Base-by-base conservation (phyloP, 495 filamentous ascomycete genomes). In the Podospora sp. region DNA sequence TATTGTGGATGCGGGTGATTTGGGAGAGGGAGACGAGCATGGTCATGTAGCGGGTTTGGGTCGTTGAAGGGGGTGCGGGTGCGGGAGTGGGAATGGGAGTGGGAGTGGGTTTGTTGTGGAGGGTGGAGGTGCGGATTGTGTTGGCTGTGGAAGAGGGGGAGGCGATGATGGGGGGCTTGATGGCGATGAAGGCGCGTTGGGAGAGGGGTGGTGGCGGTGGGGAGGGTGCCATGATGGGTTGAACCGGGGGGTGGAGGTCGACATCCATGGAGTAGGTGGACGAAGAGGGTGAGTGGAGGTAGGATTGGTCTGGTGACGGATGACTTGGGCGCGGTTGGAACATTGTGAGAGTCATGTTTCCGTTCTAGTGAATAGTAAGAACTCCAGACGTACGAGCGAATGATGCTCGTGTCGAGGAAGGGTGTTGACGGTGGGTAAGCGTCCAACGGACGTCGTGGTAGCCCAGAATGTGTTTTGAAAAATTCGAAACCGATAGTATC, bases 21-120 rank as follows among this genome's bases (percentile, higher is more conserved):
- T 66, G 70, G 68, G 80, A 77, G 8, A 77, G 73, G 0, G 72
- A 71, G 29, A 81, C 72, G 16, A 78, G 76, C 78, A 81, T 80
- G 12, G 61, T 51, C 69, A 80, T 77, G 69, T 81, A 81, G 0
- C 65, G 74, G 8, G 76, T 77, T 35, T 79, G 73, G 0, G 68
- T 24, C 21, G 64, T 33, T 50, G 53, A 65, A 52, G 35, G 24
- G 36, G n/a, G n/a, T n/a, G n/a, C n/a, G 12, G 8, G 40, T 9
- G 61, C 22, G 21, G 62, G 16, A n/a, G 60, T 1, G 22, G 56
- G 56, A 26, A 7, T 6, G 12, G 53, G 53, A 20, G 26, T 33
- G 25, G 56, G 35, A 5, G 33, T 11, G 24, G 33, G 58, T 16
- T 24, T 61, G 58, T 20, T 49, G 60, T 24, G n/a, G 60, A 27